Conservation (phyloP, 148 eudicot genomes). For the Chenopodium formosanum region DNA sequence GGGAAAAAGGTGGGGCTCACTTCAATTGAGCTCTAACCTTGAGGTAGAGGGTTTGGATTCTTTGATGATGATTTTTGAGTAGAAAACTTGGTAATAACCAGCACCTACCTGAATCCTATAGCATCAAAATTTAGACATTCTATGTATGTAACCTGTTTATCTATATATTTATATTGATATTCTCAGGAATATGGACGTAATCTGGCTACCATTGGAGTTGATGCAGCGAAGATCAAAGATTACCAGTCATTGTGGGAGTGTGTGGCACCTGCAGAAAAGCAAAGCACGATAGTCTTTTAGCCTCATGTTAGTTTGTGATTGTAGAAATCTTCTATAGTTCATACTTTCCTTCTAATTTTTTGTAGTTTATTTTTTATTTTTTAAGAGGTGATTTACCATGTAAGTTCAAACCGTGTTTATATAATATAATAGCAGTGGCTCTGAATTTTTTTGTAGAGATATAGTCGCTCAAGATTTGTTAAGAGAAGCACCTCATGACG, state of each 20-base stretch:
- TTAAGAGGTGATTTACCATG: background rate
- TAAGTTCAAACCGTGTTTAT: slow-evolving; percentile 15
- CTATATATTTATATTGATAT: no score
- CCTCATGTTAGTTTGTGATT: background rate
- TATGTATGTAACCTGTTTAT: background rate
- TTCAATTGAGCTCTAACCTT: background rate
- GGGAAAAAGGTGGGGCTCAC: background rate
- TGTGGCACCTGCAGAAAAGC: slow-evolving; percentile 76
- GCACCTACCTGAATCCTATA: background rate
- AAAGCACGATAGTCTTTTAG: slow-evolving; percentile 60
- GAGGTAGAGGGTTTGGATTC: background rate
- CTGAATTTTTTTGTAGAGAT: background rate
- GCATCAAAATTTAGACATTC: background rate
- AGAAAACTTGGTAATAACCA: background rate
- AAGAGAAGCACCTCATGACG: background rate
- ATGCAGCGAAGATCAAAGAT: slow-evolving; percentile 64
- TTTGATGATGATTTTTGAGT: background rate
- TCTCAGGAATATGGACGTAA: slow-evolving; percentile 88
- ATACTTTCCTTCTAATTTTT: background rate
- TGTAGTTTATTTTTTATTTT: background rate
- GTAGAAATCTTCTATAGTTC: slow-evolving; percentile 3
- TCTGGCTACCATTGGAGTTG: slow-evolving; percentile 75
- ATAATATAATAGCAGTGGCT: background rate
- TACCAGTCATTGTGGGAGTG: slow-evolving; percentile 79
- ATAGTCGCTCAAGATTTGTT: no score